Evolutionary conservation across 2,329 filamentous ascomycete genomes (phyloP).

Genomic region (Venturia aucupariae): DNA sequence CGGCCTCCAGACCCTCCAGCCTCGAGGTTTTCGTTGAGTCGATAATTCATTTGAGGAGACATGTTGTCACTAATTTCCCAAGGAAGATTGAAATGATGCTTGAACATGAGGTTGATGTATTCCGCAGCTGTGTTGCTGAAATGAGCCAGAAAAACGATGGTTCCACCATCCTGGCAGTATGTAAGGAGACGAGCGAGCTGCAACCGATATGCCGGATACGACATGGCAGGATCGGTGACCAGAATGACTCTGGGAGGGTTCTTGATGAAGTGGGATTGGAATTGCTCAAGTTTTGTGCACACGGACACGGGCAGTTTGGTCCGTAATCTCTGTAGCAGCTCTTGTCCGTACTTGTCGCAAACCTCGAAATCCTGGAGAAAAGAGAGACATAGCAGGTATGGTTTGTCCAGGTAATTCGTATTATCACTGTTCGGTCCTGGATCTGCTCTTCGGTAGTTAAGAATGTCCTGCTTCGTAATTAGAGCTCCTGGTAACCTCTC

Average conservation of each 20-base stretch:
- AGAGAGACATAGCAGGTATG: conserved; percentile 10
- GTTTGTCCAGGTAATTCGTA: conserved; percentile 13
- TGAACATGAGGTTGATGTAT: conserved; percentile 11
- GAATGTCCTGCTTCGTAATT: conserved; percentile 13
- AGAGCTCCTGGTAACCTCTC: conserved; percentile 13
- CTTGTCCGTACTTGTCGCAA: conserved; percentile 5
- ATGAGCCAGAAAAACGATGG: conserved; percentile 11
- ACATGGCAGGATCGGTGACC: conserved; percentile 11
- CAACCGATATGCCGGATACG: conserved; percentile 11
- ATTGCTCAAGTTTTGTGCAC: conserved; percentile 10
- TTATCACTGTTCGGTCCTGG: conserved; percentile 12
- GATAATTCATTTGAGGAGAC: background rate
- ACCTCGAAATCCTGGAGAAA: conserved; percentile 12
- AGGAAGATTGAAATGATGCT: conserved; percentile 13
- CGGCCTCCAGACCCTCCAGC: conserved; percentile 12
- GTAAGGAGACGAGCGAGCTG: conserved; percentile 13
- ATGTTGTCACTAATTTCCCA: conserved; percentile 7
- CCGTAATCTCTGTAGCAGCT: conserved; percentile 9
- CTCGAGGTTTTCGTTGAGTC: conserved; percentile 11
- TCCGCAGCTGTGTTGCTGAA: conserved; percentile 12
- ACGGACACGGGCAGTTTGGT: conserved; percentile 12
- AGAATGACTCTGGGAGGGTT: conserved; percentile 13
- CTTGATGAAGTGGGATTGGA: background rate
- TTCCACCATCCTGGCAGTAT: conserved; percentile 14
- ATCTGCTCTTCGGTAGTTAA: conserved; percentile 12